These are phyloP conservation scores for Fusarium sp. DNA, from an alignment of 2,329 filamentous ascomycete species.

Conservation along the genomic window DNA sequence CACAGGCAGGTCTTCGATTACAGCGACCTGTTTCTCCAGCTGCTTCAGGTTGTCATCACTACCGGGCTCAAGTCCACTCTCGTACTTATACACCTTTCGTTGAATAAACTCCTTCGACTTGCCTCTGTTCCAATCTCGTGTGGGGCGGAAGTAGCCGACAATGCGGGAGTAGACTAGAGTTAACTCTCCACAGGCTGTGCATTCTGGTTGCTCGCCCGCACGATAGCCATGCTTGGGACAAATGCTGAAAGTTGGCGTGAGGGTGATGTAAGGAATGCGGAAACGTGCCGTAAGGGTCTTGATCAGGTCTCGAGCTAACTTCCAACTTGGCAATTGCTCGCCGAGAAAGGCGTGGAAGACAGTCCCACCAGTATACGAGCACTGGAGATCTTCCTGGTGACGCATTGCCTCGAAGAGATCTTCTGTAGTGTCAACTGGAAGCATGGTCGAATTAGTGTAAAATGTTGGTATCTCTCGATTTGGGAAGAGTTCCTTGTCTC, in stretches of 20 bases:
- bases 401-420: conserved; percentile 42
- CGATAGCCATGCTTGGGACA: conserved; percentile 41
- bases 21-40: conserved; percentile 23
- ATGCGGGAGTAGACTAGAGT: conserved; percentile 45
- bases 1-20: conserved; percentile 33
- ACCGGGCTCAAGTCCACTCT: background rate
- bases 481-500: conserved; percentile 40
- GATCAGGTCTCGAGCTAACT: conserved; percentile 37
- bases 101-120: conserved; percentile 39
- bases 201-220: conserved; percentile 35
- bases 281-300: conserved; percentile 40
- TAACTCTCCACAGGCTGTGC: conserved; percentile 18
- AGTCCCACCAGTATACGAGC: conserved; percentile 44
- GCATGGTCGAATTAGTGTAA: conserved; percentile 47
- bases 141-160: conserved; percentile 43
- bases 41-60: background rate
- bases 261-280: conserved; percentile 42
- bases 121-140: conserved; percentile 44
- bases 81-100: conserved; percentile 39
- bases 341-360: conserved; percentile 47
- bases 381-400: conserved; percentile 42
- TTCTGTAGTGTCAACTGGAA: conserved; percentile 41
- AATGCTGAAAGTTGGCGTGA: conserved; percentile 46
- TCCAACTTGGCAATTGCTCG: conserved; percentile 38
- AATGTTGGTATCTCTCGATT: conserved; percentile 18